These are phyloP conservation scores for Yamadazyma sp. DNA, from an alignment of 805 yeast genomes.

Conservation along the genomic window DNA sequence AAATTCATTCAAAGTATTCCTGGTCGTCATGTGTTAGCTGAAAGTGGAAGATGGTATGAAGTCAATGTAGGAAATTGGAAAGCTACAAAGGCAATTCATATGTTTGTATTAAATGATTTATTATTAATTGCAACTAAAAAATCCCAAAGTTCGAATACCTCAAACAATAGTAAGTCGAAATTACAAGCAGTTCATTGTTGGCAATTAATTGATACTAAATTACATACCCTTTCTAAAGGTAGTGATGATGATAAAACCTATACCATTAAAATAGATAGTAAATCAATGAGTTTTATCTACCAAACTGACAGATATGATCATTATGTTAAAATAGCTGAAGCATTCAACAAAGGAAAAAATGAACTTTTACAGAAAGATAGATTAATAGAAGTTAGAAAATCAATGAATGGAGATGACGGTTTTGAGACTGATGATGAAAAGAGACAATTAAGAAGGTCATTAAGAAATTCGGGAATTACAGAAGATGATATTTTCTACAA, in stretches of 20 bases:
- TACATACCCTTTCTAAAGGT: conserved; percentile 31
- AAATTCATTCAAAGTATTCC: conserved; percentile 70
- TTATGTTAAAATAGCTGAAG: conserved; percentile 49
- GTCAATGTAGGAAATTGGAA: conserved; percentile 83
- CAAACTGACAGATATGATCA: conserved; percentile 62
- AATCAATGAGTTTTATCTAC: conserved; percentile 50
- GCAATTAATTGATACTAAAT: conserved; percentile 62
- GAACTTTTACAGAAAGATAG: conserved; percentile 40
- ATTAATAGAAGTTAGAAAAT: conserved; percentile 17
- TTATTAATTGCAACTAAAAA: conserved; percentile 69
- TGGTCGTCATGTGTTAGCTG: conserved; percentile 76
- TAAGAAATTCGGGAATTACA: conserved; percentile 51
- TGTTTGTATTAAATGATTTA: conserved; percentile 76
- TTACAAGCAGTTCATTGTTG: conserved; percentile 75
- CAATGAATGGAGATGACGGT: conserved; percentile 11
- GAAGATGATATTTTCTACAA: conserved; percentile 16
- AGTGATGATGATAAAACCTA: conserved; percentile 26
- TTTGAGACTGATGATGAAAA: conserved; percentile 31
- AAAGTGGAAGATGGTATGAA: conserved; percentile 84
- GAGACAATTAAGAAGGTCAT: conserved; percentile 36
- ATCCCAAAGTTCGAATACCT: conserved; percentile 19
- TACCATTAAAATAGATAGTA: conserved; percentile 45
- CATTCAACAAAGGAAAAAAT: conserved; percentile 59
- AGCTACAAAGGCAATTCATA: conserved; percentile 69
- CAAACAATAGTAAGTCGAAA: conserved; percentile 26